Base-by-base conservation (phyloP, 2,329 filamentous ascomycete genomes). In the Cytospora schulzeri region DNA sequence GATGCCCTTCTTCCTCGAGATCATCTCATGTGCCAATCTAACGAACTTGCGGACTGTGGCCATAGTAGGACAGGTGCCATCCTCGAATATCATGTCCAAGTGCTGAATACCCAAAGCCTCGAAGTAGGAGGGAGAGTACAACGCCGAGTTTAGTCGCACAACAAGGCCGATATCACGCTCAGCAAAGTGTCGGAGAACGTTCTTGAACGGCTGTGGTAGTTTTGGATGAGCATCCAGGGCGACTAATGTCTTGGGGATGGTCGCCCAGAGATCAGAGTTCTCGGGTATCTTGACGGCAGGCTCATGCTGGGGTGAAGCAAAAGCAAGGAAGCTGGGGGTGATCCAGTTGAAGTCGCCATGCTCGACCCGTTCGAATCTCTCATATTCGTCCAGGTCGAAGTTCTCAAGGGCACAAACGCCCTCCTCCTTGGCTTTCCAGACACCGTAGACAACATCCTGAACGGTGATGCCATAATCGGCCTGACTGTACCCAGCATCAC, bases 341-440 rank as follows among this genome's bases (percentile, higher is more conserved):
- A 99, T 86, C 95, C 95, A 99, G 85, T 99, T 99, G 89, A 99
- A 99, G 79, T 99, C 95, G 68, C 95, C 95, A 82, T 97, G 93
- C 76, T 99, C 95, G 24, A 99, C 95, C 65, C 95, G 87, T 80
- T 99, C 95, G 72, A 87, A 99, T 75, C 87, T 90, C 79, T 99
- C 95, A 76, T 99, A 99, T 86, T 97, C 92, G 79, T 97, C 93
- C 24, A 99, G 85, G 72, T 94, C 93, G 75, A 99, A 99, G 75
- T 95, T 92, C 75, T 96, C 93, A 66, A 99, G 82, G 62, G 91
- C 91, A 74, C 93, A 96, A 72, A 96, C 89, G 56, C 91, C 90
- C 77, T 97, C 92, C 75, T 99, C 95, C 81, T 98, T 99, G 54
- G 95, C 95, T 76, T 94, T 96, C 94, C 95, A 99, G 22, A 99